Conservation (phyloP, 352 stramenopile genomes). For the Globisporangium recalcitrans region DNA sequence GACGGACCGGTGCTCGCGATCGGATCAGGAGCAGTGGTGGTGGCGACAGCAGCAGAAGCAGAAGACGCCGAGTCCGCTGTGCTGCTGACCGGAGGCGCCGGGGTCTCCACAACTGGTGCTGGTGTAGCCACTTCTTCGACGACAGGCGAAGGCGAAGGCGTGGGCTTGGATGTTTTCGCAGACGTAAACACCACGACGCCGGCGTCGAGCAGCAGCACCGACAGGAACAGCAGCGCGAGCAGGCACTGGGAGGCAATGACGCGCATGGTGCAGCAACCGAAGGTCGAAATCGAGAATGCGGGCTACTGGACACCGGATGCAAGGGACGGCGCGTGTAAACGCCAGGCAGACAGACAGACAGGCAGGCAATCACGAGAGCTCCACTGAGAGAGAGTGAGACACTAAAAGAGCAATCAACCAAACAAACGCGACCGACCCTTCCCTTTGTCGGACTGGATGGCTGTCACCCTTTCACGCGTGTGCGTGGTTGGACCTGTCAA, state of each 20-base stretch:
- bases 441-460: background rate
- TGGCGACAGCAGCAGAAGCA: background rate
- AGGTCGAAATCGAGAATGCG: conserved; percentile 2
- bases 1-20: background rate
- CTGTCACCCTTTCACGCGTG: conserved; percentile 1
- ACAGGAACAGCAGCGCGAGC: background rate
- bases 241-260: background rate
- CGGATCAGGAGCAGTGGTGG: background rate
- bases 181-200: background rate
- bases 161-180: background rate
- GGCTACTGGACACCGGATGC: background rate
- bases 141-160: background rate
- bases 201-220: background rate
- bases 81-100: background rate
- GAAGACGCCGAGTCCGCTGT: background rate
- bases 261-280: background rate
- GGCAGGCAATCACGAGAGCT: too few relatives aligned
- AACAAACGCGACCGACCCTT: background rate
- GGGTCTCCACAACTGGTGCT: background rate
- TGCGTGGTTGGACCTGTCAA: background rate
- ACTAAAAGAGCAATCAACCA: too few relatives aligned
- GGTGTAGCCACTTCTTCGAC: background rate
- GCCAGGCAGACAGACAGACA: too few relatives aligned
- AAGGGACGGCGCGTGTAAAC: background rate
- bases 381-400: background rate